Conservation (phyloP, 805 yeast genomes). For the Maudiozyma saulgeensis region DNA sequence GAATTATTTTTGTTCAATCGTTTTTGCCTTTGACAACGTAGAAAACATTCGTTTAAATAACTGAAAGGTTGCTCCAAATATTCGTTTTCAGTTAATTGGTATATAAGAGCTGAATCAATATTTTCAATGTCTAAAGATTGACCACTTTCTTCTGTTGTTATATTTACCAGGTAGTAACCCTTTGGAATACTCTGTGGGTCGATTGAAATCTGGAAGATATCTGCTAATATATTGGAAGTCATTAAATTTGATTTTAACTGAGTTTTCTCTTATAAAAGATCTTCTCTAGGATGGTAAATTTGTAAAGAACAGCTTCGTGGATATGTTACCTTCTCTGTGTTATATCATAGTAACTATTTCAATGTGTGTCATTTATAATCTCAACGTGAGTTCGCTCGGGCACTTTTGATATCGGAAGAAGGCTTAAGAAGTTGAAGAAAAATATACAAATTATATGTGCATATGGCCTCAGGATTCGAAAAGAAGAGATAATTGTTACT, state of each 20-base stretch:
- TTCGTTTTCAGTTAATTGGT: slow-evolving; percentile 28
- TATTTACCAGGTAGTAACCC: slow-evolving; percentile 2
- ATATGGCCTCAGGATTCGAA: too few relatives aligned
- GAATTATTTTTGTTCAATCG: slow-evolving; percentile 36
- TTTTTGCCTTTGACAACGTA: slow-evolving; percentile 29
- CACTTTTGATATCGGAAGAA: background rate
- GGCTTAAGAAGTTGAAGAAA: too few relatives aligned
- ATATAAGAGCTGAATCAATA: slow-evolving; percentile 24
- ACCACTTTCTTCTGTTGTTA: background rate
- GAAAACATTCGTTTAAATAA: slow-evolving; percentile 23
- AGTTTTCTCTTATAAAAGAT: too few relatives aligned
- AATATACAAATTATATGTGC: too few relatives aligned
- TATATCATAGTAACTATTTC: background rate
- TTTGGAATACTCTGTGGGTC: slow-evolving; percentile 13
- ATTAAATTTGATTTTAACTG: background rate
- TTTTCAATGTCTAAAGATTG: slow-evolving; percentile 5
- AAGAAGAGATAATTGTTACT: too few relatives aligned
- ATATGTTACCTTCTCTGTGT: too few relatives aligned
- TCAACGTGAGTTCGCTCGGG: background rate
- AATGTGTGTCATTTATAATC: background rate
- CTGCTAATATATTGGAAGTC: slow-evolving; percentile 12
- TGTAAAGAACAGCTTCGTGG: too few relatives aligned
- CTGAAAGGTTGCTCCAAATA: slow-evolving; percentile 15
- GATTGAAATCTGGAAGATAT: slow-evolving; percentile 19
- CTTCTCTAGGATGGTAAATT: too few relatives aligned